These are phyloP conservation scores for Chaetomiaceae sp. DNA, from an alignment of 2,329 filamentous ascomycete species.

Conservation along the genomic window DNA sequence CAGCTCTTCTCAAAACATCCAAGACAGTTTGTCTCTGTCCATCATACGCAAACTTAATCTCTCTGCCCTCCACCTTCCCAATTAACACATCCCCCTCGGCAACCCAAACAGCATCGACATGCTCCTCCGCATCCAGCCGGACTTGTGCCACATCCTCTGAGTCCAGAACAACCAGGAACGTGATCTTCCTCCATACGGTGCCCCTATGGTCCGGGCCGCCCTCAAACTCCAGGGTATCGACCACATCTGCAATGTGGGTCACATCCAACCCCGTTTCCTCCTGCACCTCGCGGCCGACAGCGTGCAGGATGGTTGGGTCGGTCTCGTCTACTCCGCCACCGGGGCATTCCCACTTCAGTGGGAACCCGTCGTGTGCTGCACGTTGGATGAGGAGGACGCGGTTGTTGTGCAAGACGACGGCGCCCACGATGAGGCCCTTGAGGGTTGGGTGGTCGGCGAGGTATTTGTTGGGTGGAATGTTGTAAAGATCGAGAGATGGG, in stretches of 20 bases:
- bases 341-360: constrained; percentile 21
- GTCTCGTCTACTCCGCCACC: constrained; percentile 20
- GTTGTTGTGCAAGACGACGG: constrained; percentile 13
- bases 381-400: constrained; percentile 24
- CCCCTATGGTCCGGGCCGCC: background rate
- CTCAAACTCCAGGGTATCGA: constrained; percentile 14
- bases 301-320: constrained; percentile 15
- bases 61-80: constrained; percentile 7
- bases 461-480: constrained; percentile 4
- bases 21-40: constrained; percentile 11
- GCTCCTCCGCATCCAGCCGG: constrained; percentile 15
- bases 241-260: background rate
- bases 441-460: constrained; percentile 14
- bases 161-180: constrained; percentile 15
- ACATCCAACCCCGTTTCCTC: constrained; percentile 22
- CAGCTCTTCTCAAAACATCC: constrained; percentile 3
- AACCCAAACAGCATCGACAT: constrained; percentile 21
- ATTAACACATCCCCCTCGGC: constrained; percentile 5
- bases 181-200: constrained; percentile 16
- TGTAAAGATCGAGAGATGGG: constrained; percentile 4
- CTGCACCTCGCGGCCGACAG: constrained; percentile 16
- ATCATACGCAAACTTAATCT: constrained; percentile 21
- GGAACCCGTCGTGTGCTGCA: constrained; percentile 23
- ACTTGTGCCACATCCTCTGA: constrained; percentile 1
- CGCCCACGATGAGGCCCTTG: constrained; percentile 17